Percentiles rank a stretch among this genome's conserved stretches.
Conservation (phyloP, 2,329 filamentous ascomycete genomes). For the Grosmannia huntii region DNA sequence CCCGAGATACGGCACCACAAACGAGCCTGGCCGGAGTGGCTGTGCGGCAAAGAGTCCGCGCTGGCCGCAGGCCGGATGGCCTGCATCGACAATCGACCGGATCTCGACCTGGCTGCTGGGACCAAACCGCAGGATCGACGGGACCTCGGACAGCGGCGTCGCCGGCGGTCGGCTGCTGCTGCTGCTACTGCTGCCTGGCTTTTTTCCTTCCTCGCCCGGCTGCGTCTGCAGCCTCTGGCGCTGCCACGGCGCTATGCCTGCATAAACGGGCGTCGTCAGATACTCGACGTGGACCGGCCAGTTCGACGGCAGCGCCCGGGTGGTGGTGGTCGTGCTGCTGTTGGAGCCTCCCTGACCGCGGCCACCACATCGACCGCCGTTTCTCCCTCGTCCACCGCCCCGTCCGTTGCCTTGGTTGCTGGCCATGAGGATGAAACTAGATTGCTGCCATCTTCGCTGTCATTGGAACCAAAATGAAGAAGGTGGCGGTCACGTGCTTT, state of each 20-base stretch:
- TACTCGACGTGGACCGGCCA: constrained; percentile 44
- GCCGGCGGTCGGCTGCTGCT: neutral
- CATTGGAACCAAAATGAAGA: too few relatives aligned
- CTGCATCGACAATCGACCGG: constrained; percentile 32
- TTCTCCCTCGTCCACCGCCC: neutral
- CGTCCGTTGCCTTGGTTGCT: neutral
- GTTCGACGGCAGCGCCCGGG: constrained; percentile 31
- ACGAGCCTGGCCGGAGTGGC: constrained; percentile 36
- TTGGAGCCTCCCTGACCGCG: neutral
- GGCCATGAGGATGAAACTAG: too few relatives aligned
- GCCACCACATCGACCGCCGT: neutral
- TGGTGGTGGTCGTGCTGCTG: neutral
- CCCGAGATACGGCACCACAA: constrained; percentile 51
- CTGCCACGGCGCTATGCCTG: constrained; percentile 30
- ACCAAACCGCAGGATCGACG: constrained; percentile 17
- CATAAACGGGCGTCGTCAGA: constrained; percentile 35
- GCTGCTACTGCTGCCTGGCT: neutral
- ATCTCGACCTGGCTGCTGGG: constrained; percentile 41
- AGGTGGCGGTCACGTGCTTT: constrained; percentile 11
- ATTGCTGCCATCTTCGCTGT: too few relatives aligned
- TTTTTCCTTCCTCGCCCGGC: constrained; percentile 4
- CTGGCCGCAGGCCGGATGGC: constrained; percentile 47
- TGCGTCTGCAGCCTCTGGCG: constrained; percentile 23
- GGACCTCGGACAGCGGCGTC: constrained; percentile 6
- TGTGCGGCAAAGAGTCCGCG: constrained; percentile 46